Conservation (phyloP, 495 filamentous ascomycete genomes). For the Extremus antarcticus region DNA sequence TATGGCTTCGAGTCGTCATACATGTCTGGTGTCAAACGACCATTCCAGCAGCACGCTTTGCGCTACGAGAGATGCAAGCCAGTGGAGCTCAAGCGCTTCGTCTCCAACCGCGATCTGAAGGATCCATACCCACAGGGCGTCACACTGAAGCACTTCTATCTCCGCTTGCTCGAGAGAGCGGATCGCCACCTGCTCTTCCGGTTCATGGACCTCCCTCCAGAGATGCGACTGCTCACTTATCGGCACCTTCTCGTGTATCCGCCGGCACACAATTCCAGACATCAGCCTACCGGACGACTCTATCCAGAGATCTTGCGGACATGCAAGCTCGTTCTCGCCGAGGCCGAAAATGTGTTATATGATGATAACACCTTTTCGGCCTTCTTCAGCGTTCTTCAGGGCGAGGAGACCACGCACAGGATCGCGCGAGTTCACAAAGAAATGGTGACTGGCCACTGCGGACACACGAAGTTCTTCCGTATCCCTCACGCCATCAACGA, state of each 20-base stretch:
- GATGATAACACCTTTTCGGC: background rate
- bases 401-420: background rate
- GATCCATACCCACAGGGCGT: slow-evolving; percentile 7
- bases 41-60: no score
- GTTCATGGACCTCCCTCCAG: slow-evolving; percentile 6
- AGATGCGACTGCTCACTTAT: slow-evolving; percentile 1
- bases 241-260: background rate
- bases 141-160: slow-evolving; percentile 5
- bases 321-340: background rate
- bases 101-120: background rate
- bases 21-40: no score
- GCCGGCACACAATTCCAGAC: background rate
- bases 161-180: slow-evolving; percentile 3
- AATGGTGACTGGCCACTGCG: background rate
- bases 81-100: background rate
- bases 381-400: background rate
- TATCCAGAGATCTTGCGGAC: background rate
- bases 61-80: slow-evolving; percentile 1
- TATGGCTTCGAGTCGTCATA: no score
- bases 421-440: background rate
- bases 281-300: background rate
- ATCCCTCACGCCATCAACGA: background rate
- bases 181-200: background rate
- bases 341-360: slow-evolving; percentile 1
- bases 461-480: background rate